Conservation (phyloP, 208 protist genomes). For the Leptomonas pyrrhocoris region DNA sequence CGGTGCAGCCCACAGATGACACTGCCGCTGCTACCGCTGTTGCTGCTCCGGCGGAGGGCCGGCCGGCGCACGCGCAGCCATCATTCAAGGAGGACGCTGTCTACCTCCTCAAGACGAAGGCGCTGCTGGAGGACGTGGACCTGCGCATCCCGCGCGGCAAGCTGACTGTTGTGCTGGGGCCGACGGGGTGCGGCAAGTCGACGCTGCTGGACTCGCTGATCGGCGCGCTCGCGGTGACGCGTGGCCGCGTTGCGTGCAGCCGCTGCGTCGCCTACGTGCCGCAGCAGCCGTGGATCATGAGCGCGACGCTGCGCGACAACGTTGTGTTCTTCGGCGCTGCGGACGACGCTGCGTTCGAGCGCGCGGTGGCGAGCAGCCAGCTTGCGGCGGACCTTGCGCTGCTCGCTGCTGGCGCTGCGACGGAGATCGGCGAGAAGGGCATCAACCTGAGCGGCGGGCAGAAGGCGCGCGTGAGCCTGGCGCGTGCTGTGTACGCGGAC, state of each 20-base stretch:
- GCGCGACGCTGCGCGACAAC: constrained; percentile 91
- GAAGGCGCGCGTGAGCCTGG: too few relatives aligned
- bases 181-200: constrained; percentile 58
- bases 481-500: too few relatives aligned
- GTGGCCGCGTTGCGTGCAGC: constrained; percentile 29
- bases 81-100: too few relatives aligned
- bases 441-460: too few relatives aligned
- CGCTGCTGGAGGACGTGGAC: constrained; percentile 45
- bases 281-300: constrained; percentile 92
- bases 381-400: constrained; percentile 80
- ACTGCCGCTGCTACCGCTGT: too few relatives aligned
- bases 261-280: constrained; percentile 80
- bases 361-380: constrained; percentile 62
- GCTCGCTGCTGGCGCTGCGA: constrained; percentile 83
- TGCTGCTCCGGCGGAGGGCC: too few relatives aligned
- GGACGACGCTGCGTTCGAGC: constrained; percentile 54
- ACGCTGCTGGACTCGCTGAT: constrained; percentile 52
- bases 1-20: constrained; percentile 40
- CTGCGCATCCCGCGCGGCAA: constrained; percentile 49
- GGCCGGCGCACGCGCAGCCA: too few relatives aligned
- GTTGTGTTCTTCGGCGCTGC: constrained; percentile 82
- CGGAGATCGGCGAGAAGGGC: constrained; percentile 85
- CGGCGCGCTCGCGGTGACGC: constrained; percentile 41
- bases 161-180: constrained; percentile 57
- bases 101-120: too few relatives aligned